Conservation (phyloP, 768 basidiomycete genomes). For the Phylloporus sp. region DNA sequence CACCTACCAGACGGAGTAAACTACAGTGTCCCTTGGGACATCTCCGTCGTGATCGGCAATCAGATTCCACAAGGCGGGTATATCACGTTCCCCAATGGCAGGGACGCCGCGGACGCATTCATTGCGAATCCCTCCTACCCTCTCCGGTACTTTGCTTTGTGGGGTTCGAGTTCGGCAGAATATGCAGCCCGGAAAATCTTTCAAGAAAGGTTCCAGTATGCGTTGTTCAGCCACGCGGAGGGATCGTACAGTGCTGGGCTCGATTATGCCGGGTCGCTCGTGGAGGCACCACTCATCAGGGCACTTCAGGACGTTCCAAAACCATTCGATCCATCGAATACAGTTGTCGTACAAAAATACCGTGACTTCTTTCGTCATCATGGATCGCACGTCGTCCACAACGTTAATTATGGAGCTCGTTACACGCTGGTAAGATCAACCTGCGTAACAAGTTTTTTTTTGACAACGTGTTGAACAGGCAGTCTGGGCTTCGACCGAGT, state of each 20-base stretch:
- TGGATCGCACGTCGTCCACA: not conserved
- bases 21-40: conserved; percentile 1
- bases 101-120: not conserved
- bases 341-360: not conserved
- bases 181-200: conserved; percentile 4
- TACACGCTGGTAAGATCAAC: not conserved
- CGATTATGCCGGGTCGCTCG: not conserved
- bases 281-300: not conserved
- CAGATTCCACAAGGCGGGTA: conserved; percentile 1
- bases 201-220: not conserved
- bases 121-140: not conserved
- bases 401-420: not conserved
- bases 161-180: not conserved
- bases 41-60: conserved; percentile 1
- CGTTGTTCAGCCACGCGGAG: conserved; percentile 3
- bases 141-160: conserved; percentile 5
- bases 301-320: not conserved
- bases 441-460: not conserved
- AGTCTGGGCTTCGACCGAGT: not conserved
- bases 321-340: not conserved
- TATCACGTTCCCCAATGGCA: not conserved
- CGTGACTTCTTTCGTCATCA: not conserved
- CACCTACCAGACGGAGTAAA: not conserved
- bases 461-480: not conserved
- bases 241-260: not conserved